Evolutionary conservation across 2,329 filamentous ascomycete genomes (phyloP).

Genomic region (Apiospora saccharicola): DNA sequence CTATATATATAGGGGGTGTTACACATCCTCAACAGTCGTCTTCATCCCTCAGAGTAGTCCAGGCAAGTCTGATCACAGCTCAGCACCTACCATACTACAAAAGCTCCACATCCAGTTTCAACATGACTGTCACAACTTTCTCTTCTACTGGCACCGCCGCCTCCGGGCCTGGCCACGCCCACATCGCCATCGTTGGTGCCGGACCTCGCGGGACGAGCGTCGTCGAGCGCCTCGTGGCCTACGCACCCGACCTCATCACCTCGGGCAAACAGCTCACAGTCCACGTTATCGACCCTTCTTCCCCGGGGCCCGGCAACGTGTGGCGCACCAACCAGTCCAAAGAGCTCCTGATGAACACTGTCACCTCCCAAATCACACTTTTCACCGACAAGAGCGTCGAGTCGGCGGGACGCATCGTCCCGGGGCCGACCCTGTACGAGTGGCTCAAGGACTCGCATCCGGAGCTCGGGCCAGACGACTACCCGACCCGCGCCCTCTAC

Average conservation of each 20-base stretch:
- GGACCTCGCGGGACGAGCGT: slow-evolving; percentile 30
- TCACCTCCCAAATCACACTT: slow-evolving; percentile 30
- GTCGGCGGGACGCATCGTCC: slow-evolving; percentile 28
- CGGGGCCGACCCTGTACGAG: slow-evolving; percentile 28
- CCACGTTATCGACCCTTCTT: slow-evolving; percentile 27
- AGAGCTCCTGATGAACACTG: slow-evolving; percentile 32
- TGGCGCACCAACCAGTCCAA: slow-evolving; percentile 30
- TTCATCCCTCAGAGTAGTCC: neutral
- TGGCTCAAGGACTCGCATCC: slow-evolving; percentile 21
- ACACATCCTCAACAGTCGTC: neutral
- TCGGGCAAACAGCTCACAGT: slow-evolving; percentile 25
- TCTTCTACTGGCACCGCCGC: neutral
- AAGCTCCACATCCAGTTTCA: neutral
- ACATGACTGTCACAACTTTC: neutral
- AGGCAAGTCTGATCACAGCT: too few species aligned
- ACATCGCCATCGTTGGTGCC: slow-evolving; percentile 29
- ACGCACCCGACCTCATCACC: slow-evolving; percentile 27
- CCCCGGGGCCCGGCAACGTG: slow-evolving; percentile 27
- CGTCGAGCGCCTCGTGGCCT: slow-evolving; percentile 31
- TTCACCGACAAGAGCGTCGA: slow-evolving; percentile 31
- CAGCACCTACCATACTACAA: neutral
- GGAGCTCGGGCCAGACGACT: slow-evolving; percentile 29
- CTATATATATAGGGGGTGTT: neutral
- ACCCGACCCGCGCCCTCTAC: slow-evolving; percentile 29
- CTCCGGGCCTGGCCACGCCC: neutral